These are phyloP conservation scores for Candida bentonensis DNA, from an alignment of 805 yeast genomes.

Conservation along the genomic window DNA sequence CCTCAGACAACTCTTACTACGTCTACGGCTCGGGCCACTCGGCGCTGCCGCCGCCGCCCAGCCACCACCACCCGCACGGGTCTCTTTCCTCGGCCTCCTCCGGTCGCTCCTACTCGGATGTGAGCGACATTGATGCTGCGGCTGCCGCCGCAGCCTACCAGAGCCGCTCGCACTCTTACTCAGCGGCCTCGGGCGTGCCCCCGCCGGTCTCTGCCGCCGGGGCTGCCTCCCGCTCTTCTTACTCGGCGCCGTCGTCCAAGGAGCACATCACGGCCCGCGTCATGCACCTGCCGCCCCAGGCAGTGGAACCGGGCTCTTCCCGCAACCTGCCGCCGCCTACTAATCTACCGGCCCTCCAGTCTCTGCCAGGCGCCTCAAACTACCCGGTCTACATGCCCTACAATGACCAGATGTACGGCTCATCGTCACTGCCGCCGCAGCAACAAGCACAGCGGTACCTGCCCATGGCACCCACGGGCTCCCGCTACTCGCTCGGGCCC, in stretches of 20 bases:
- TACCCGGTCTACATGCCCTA: background rate
- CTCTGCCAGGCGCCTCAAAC: background rate
- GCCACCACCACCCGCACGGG: background rate
- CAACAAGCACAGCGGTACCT: background rate
- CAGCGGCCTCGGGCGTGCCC: background rate
- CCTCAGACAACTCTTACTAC: constrained; percentile 1
- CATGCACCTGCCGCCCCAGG: background rate
- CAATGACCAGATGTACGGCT: background rate
- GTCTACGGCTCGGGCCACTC: background rate
- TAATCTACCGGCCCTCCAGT: background rate
- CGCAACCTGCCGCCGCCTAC: background rate
- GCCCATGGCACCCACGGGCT: background rate
- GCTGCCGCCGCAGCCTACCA: background rate
- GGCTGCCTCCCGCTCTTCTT: background rate
- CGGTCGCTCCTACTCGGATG: background rate
- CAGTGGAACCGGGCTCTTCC: background rate
- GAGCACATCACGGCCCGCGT: background rate
- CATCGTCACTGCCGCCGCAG: background rate
- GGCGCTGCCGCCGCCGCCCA: background rate
- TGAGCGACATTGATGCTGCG: background rate
- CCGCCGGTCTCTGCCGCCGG: background rate
- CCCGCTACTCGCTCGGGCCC: background rate
- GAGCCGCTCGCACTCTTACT: background rate
- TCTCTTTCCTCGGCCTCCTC: background rate
- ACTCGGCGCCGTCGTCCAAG: background rate